Percentiles rank a stretch among this genome's conserved stretches.
Conservation (phyloP, 129 eudicot species). For the Centella asiatica region DNA sequence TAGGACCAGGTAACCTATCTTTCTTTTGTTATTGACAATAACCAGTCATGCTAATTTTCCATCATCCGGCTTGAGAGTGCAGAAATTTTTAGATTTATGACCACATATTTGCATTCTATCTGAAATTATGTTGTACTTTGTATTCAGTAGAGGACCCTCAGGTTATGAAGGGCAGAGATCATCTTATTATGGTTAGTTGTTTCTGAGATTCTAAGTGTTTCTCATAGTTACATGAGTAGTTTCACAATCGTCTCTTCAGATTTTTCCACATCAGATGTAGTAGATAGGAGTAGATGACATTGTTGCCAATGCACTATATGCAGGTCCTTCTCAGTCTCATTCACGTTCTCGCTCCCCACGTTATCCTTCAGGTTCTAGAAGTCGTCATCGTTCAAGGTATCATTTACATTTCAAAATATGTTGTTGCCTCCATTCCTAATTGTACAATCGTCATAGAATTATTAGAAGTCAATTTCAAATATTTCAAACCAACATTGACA, state of each 20-base stretch:
- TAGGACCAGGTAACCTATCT: slow-evolving; percentile 35
- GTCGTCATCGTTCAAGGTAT: slow-evolving; percentile 56
- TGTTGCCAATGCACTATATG: slow-evolving; percentile 4
- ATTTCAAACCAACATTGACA: too few species aligned
- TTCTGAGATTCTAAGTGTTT: background rate
- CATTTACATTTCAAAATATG: background rate
- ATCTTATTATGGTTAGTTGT: slow-evolving; percentile 31
- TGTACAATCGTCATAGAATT: too few species aligned
- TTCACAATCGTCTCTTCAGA: too few species aligned
- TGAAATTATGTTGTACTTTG: background rate
- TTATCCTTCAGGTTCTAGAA: slow-evolving; percentile 45
- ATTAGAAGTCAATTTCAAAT: too few species aligned
- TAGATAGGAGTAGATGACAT: background rate
- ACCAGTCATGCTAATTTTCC: too few species aligned
- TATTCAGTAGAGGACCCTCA: slow-evolving; percentile 44
- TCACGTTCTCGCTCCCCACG: slow-evolving; percentile 58
- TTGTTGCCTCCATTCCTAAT: too few species aligned
- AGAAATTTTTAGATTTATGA: background rate
- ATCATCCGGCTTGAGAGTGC: background rate
- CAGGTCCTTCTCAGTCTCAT: slow-evolving; percentile 45
- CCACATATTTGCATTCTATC: background rate
- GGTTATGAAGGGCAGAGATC: slow-evolving; percentile 43
- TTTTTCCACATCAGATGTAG: background rate
- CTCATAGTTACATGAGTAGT: too few species aligned
- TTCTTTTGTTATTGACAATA: background rate